phyloP scores from a whole-genome alignment of 306 rosid genomes.

The Lithocarpus polystachyus region DNA sequence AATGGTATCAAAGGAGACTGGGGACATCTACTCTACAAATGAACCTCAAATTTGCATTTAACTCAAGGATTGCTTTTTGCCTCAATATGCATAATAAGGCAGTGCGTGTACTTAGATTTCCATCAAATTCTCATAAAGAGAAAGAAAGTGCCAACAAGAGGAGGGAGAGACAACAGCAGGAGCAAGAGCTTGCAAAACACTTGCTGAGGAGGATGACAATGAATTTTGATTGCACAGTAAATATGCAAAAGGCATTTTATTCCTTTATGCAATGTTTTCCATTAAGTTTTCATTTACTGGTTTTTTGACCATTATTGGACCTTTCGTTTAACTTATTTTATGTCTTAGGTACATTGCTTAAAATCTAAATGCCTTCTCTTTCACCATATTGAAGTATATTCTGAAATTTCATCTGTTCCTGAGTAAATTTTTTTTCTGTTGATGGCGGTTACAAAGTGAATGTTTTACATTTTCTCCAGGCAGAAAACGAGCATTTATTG shows the following conservation, averaged over 20 bases:
- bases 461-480: not conserved
- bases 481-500: not conserved
- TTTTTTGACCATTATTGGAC: not conserved
- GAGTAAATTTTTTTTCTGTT: too few species aligned
- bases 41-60: slow-evolving; percentile 17
- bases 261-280: not conserved
- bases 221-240: slow-evolving; percentile 42
- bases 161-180: slow-evolving; percentile 61
- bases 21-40: slow-evolving; percentile 36
- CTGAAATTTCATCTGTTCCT: too few species aligned
- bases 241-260: not conserved
- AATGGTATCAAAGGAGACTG: too few species aligned
- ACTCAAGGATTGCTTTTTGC: too few species aligned
- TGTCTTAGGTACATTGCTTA: not conserved
- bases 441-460: not conserved
- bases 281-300: slow-evolving; percentile 6
- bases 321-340: not conserved
- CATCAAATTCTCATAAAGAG: slow-evolving; percentile 52
- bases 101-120: slow-evolving; percentile 16
- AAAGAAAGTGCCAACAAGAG: slow-evolving; percentile 59
- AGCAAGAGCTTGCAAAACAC: slow-evolving; percentile 59
- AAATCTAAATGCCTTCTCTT: too few species aligned
- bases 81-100: too few species aligned
- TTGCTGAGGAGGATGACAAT: slow-evolving; percentile 57
- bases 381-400: too few species aligned